Base-by-base conservation (phyloP, 2,329 filamentous ascomycete genomes). In the Penicillium palitans region DNA sequence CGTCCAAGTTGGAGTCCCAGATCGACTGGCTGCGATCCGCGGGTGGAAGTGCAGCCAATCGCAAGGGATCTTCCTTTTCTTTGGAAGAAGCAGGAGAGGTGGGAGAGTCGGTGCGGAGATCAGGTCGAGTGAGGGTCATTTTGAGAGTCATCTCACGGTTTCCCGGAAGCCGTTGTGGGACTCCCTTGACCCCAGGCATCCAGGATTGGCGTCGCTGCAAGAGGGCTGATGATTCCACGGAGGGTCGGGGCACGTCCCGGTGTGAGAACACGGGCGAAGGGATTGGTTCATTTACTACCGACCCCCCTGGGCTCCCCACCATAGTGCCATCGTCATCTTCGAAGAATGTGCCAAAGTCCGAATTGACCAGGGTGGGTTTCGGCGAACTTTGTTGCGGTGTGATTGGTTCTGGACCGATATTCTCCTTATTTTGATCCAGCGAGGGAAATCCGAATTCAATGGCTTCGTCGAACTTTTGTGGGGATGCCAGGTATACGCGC, bases 381-480 rank as follows among this genome's bases (percentile, higher is more conserved):
- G 46, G 46, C 4, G 46, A 35, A 77, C 47, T 77, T 46, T 66
- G 47, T 37, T 68, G 61, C 27, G 65, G 50, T 44, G 69, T 61
- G 51, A 57, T 24, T 5, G 57, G 58, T 19, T 66, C 52, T 3
- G 59, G 65, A 2, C 55, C 53, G 15, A 63, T 37, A 31, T 67
- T 70, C 17, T 74, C 69, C 49, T 73, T 61, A 57, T 66, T 39
- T 31, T 62, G 59, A 15, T 78, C 69, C 58, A 78, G 59, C 5
- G 78, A 72, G 0, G 92, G 91, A 68, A 97, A 98, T 0, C 93
- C 93, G 74, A 96, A 97, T 72, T 96, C 90, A 52, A 98, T 85
- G 1, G 91, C 92, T 75, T 98, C 93, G 71, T 98, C 93, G 67
- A 98, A 98, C 72, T 96, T 96, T 66, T 96, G 90, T 0, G 93